Evolutionary conservation across 2,329 filamentous ascomycete genomes (phyloP), one percentile per base, ranked within the genome.

Genomic region (Helotiales sp.): DNA sequence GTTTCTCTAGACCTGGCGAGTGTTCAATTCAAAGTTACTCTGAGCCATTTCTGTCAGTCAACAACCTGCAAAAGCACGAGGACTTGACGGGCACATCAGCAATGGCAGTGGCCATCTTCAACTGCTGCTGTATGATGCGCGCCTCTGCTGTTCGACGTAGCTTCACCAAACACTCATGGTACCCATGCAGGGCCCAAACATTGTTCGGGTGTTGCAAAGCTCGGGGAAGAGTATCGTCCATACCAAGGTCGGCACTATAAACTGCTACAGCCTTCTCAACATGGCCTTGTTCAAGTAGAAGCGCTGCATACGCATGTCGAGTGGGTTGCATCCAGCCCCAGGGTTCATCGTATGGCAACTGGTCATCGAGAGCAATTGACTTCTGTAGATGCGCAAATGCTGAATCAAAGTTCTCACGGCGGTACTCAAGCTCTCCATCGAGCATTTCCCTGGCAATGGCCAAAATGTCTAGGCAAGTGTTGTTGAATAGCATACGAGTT

Each of bases 311-410:
- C 0, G 90, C 90, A 76, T 93, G 91, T 2, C 90, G 82, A 0
- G 87, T 86, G 0, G 91, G 91, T 74, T 91, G 89, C 90, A 93
- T 92, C 90, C 91, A 93, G 0, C 89, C 89, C 90, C 90, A 93
- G 0, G 91, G 91, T 75, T 93, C 91, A 58, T 90, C 88, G 68
- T 91, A 93, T 0, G 87, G 87, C 30, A 93, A 81, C 0, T 76
- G 78, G 72, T 91, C 89, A 69, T 92, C 89, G 2, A 86, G 81
- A 0, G 79, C 74, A 24, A 91, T 86, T 0, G 89, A 84, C 11
- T 80, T 80, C 1, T 84, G 82, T 2, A 93, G 80, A 61, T 86
- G 82, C 2, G 78, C 73, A 74, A 91, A 93, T 0, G 90, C 91
- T 0, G 75, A 57, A 0, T 87, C 83, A 62, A 85, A 83, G 60